Conservation (phyloP, 768 basidiomycete species). For the Baorangia bicolor region DNA sequence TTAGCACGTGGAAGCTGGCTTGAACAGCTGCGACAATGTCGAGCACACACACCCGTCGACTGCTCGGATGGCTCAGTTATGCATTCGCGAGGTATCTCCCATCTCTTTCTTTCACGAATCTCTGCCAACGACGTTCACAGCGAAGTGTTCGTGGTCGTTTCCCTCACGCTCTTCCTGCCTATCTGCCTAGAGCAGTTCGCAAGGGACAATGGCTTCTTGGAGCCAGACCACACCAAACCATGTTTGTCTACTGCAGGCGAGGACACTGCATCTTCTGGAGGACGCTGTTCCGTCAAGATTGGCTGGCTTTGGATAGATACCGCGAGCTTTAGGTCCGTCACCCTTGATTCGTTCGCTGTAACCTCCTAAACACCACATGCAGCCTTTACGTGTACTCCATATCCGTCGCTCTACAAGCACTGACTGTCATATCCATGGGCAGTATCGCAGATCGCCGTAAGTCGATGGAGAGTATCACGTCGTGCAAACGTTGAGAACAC, state of each 20-base stretch:
- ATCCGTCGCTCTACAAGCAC: constrained; percentile 84
- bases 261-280: constrained; percentile 31
- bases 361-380: not conserved
- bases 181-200: constrained; percentile 89
- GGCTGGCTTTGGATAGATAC: constrained; percentile 87
- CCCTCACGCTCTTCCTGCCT: constrained; percentile 77
- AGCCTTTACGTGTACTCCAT: constrained; percentile 88
- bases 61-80: constrained; percentile 81
- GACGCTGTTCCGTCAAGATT: constrained; percentile 76
- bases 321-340: constrained; percentile 80
- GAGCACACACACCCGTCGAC: constrained; percentile 26
- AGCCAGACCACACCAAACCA: constrained; percentile 63
- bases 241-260: constrained; percentile 40
- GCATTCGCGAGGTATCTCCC: constrained; percentile 71
- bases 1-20: constrained; percentile 4
- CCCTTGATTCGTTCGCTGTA: not conserved
- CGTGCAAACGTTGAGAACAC: not conserved
- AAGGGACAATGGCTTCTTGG: constrained; percentile 78
- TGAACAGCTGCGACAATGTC: constrained; percentile 7
- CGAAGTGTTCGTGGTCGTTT: constrained; percentile 81
- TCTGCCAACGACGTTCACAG: constrained; percentile 33
- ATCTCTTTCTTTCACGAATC: not conserved
- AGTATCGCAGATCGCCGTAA: constrained; percentile 86
- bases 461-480: constrained; percentile 26
- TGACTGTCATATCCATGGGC: constrained; percentile 95